Base-by-base conservation (phyloP, 106 monocot species). In the Apostasia ramifera region DNA sequence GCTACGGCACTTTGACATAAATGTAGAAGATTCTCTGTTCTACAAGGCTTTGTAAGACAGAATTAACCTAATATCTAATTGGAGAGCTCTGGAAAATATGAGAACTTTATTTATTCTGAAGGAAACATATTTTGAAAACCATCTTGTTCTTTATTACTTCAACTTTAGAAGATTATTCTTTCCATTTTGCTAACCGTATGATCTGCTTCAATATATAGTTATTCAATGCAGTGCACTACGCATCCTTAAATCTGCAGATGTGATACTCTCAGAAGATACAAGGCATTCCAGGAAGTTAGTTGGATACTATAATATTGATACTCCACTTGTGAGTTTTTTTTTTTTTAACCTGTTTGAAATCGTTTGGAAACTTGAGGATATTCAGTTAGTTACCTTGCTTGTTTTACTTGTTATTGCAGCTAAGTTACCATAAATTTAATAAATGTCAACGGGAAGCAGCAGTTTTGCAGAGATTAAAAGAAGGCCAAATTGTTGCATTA, bases 361-460 rank as follows among this genome's bases (percentile, higher is more conserved):
- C 48, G 6, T 49, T 65, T 13, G 39, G 4, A 12, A 44, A 45
- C 10, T 12, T 13, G 12, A 62, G 1, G 5, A 9, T 59, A 59
- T 41, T 59, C 59, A 44, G 11, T 5, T 44, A 45, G 44, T 65
- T 65, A 65, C 37, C 8, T 11, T 48, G 3, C 5, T 26, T 65
- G 48, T 65, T 66, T 64, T 59, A 40, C 66, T 63, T 85, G 58
- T n/a, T 40, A 11, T 81, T 88, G 77, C 86, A 95, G 95, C 71
- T 95, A 60, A 95, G 95, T 74, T 92, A 86, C 69, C 95, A 95
- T 76, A 95, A 92, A 53, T 95, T 92, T 53, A 95, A 95, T 85
- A 92, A 95, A 82, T 72, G 71, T 74, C 89, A 92, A 72, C 76
- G 95, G 56, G 92, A 86, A 76, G 70, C 72, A 3, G 53, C 63